Evolutionary conservation across 192 early-diverging fungal genomes (phyloP), one percentile per base, ranked within the genome.

Genomic region (Rhizoclosmatium sp.): DNA sequence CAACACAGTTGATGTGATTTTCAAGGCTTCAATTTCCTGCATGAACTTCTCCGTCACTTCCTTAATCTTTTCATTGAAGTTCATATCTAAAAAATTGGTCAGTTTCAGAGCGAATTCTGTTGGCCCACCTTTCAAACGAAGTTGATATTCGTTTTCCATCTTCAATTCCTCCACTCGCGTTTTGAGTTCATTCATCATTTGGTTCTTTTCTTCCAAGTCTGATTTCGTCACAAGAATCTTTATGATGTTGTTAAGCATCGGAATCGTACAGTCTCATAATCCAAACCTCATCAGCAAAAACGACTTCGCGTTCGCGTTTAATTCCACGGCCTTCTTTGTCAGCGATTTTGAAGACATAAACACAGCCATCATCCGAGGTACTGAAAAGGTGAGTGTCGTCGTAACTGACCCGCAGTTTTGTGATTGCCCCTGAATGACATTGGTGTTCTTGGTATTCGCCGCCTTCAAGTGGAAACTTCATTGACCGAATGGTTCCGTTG

Each of bases 141-240:
- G 80, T 73, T 91, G 90, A 78, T 91, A 91, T 68, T 91, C 90
- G 79, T 91, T 89, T 78, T 91, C 90, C 88, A 91, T 87, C 71
- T 91, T 91, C 42, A 91, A 81, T 65, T 91, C 90, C 65, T 91
- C 89, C 4, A 91, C 88, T 31, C 88, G 82, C 5, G 87, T 87
- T 71, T 87, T 85, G 40, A 91, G 82, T 70, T 91, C 90, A 39
- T 83, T 73, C 83, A 91, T 86, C 61, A 83, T 87, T 23, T 84
- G 79, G 69, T 86, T 86, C 66, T 89, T 87, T 45, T 91, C 90
- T 73, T 91, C 89, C 0, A 91, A 75, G 72, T 91, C 90, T 4
- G 86, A 82, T 72, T 91, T 91, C 47, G 90, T 90, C 12, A 91
- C 87, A 10, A 91, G 82, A 62, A 91, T 91, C 86, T 89, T 21